Conservation (phyloP, 306 rosid genomes). For the Lithocarpus polystachyus region DNA sequence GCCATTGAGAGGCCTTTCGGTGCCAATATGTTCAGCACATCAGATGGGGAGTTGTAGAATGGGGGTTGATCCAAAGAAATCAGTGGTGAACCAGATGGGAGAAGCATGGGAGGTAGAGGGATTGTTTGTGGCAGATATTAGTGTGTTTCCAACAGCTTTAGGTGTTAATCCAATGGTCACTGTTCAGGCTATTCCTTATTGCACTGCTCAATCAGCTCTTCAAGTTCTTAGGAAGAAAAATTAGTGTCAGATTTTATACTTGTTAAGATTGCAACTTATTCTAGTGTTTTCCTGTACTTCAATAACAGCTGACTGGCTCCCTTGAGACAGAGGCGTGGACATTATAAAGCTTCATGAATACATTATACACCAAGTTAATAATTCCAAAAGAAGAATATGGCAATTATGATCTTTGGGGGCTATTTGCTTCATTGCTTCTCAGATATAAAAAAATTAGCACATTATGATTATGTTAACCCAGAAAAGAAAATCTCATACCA, state of each 20-base stretch:
- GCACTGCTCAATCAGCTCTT: constrained; percentile 74
- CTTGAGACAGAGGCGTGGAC: too few species aligned
- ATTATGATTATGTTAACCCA: too few species aligned
- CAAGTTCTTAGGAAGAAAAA: constrained; percentile 55
- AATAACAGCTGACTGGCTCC: too few species aligned
- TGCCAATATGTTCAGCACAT: constrained; percentile 70
- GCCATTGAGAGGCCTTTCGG: constrained; percentile 40
- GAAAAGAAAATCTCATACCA: too few species aligned
- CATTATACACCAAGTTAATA: too few species aligned
- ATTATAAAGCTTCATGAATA: too few species aligned
- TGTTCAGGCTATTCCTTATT: constrained; percentile 75
- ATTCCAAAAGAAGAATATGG: too few species aligned
- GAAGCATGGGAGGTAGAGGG: too few species aligned
- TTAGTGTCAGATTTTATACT: neutral
- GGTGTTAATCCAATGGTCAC: constrained; percentile 89
- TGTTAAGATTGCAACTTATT: neutral
- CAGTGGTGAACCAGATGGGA: constrained; percentile 66
- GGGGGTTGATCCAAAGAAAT: constrained; percentile 51
- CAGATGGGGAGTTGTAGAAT: constrained; percentile 89
- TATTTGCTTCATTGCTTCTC: too few species aligned
- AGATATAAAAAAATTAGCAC: too few species aligned
- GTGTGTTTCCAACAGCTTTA: constrained; percentile 83
- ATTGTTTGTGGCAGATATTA: too few species aligned
- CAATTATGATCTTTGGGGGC: too few species aligned
- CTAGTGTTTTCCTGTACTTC: neutral